These are phyloP conservation scores for Cercophora scortea DNA, from an alignment of 495 filamentous ascomycete genomes.

Conservation along the genomic window DNA sequence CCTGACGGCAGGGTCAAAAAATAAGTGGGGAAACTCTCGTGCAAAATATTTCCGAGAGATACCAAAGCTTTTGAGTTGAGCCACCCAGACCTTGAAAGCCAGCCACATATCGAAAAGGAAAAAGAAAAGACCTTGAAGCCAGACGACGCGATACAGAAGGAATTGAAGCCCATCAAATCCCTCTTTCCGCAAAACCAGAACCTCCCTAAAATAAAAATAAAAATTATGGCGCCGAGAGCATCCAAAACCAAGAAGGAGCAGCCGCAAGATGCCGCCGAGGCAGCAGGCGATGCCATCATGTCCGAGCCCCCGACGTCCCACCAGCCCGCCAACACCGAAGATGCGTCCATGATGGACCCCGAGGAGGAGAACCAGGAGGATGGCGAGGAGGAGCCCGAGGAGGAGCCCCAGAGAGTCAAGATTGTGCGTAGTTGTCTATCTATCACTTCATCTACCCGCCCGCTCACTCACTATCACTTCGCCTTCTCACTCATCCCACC, in stretches of 20 bases:
- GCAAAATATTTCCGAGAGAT: background rate
- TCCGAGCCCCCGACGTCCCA: conserved; percentile 38
- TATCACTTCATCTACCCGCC: too few relatives aligned
- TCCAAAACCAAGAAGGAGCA: conserved; percentile 16
- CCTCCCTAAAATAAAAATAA: background rate
- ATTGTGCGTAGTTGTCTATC: conserved; percentile 9
- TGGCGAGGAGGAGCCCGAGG: conserved; percentile 12
- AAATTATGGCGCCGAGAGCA: conserved; percentile 16
- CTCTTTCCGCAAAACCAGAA: background rate
- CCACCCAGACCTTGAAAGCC: too few relatives aligned
- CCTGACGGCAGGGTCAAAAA: too few relatives aligned
- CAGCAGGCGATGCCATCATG: conserved; percentile 44
- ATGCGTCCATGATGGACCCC: conserved; percentile 25
- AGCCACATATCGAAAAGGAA: too few relatives aligned
- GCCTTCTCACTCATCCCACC: too few relatives aligned
- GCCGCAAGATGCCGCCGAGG: conserved; percentile 5
- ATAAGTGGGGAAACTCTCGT: too few relatives aligned
- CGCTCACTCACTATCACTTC: too few relatives aligned
- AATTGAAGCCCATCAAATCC: background rate
- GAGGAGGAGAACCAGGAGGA: conserved; percentile 29
- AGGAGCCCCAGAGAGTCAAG: conserved; percentile 23
- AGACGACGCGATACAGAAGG: too few relatives aligned
- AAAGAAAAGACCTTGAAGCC: too few relatives aligned
- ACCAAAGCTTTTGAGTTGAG: background rate
- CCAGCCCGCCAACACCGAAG: conserved; percentile 31